Evolutionary conservation across 176 grass and related monocot species (phyloP), one percentile per base, ranked within the genome.

Genomic region (Dactylis glomerata): DNA sequence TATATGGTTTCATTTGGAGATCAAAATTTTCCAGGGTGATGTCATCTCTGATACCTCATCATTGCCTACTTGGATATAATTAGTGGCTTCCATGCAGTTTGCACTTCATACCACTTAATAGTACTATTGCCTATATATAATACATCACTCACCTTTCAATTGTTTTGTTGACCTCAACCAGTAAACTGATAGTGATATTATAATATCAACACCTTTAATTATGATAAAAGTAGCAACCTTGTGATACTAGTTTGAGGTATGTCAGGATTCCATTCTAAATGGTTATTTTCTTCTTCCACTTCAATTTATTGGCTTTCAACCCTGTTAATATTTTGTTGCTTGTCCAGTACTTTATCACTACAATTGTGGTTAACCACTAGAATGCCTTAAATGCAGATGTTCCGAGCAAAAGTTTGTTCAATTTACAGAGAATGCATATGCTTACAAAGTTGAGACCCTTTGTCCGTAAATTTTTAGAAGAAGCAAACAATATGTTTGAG

Each of bases 361-460:
- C 31, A 73, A 23, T 64, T 67, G 62, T 4, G 22, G 23, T 85
- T 28, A 68, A 73, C 22, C 45, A 10, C 16, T 64, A 65, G 42
- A 10, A 72, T 79, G 44, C 27, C n/a, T 37, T 83, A 28, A 37
- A 83, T 75, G 90, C 91, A 97, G 96, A 95, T 81, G 78, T 89
- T 82, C 77, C 83, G 1, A 54, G 89, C 41, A 86, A 68, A 85
- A 98, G 89, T 69, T 74, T 98, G 59, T 95, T 95, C 74, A 71
- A 68, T 69, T 84, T 99, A 15, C 78, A 88, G 20, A 80, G 76
- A 81, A 95, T 92, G 81, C 81, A 93, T 23, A 93, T 95, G 96
- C 89, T 99, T 81, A 99, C 93, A 69, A 99, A 99, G 55, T 87
- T 99, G 78, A 91, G 93, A 65, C 93, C 96, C 8, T 96, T 94